These are phyloP conservation scores for Syzygium jambos DNA, from an alignment of 345 rosid species.

Conservation along the genomic window DNA sequence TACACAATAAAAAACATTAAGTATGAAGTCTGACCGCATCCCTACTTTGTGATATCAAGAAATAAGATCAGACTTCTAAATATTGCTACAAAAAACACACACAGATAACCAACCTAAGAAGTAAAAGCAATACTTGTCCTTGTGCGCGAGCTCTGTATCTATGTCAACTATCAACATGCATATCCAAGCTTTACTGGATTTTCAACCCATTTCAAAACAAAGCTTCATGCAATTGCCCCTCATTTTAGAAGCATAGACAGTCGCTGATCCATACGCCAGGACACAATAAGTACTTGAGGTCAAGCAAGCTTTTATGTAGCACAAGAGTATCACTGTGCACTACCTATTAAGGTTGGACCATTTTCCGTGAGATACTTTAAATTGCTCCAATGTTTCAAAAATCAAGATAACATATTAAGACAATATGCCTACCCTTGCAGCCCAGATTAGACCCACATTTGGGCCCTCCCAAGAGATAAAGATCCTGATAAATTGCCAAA, in stretches of 20 bases:
- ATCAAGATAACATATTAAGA: neutral
- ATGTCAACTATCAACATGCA: neutral
- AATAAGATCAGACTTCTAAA: neutral
- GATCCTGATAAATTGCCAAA: neutral
- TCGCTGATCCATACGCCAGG: neutral
- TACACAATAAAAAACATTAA: neutral
- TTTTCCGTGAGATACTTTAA: neutral
- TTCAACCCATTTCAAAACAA: neutral
- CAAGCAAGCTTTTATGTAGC: neutral
- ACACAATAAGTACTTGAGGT: neutral
- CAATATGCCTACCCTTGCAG: neutral
- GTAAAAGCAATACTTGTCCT: neutral
- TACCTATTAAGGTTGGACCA: neutral
- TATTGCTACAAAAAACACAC: neutral
- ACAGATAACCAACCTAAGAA: neutral
- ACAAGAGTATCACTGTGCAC: neutral
- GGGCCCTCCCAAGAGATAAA: neutral
- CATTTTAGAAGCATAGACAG: neutral
- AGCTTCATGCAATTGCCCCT: neutral
- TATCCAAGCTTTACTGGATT: neutral
- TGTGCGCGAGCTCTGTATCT: neutral
- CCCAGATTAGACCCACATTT: neutral
- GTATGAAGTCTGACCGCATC: neutral
- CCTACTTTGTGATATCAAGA: neutral
- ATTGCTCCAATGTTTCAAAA: neutral